Conservation (phyloP, 2,329 filamentous ascomycete species). For the Hypocrella siamensis region DNA sequence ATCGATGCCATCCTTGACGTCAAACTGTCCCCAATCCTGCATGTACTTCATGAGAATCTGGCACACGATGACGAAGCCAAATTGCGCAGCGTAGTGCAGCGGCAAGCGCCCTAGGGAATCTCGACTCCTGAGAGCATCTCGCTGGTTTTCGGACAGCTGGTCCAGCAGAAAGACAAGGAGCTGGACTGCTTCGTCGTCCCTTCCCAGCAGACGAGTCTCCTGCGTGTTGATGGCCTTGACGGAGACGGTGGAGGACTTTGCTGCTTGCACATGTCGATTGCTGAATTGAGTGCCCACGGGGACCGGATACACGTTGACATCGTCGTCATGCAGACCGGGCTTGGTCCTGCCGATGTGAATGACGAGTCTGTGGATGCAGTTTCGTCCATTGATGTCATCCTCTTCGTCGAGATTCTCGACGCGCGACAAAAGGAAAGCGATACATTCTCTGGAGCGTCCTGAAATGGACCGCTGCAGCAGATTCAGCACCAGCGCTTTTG, state of each 20-base stretch:
- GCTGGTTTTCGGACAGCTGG: slow-evolving; percentile 50
- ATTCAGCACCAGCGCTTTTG: slow-evolving; percentile 60
- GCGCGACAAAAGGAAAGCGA: slow-evolving; percentile 53
- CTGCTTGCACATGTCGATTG: slow-evolving; percentile 65
- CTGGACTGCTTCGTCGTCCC: slow-evolving; percentile 62
- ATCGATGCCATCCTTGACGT: slow-evolving; percentile 75
- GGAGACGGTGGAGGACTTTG: slow-evolving; percentile 47
- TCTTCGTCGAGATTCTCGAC: slow-evolving; percentile 65
- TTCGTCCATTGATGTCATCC: slow-evolving; percentile 86
- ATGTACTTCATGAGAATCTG: slow-evolving; percentile 76
- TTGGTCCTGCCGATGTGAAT: slow-evolving; percentile 80
- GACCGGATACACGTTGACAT: slow-evolving; percentile 34
- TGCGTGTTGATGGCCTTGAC: slow-evolving; percentile 47
- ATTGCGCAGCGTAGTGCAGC: slow-evolving; percentile 87
- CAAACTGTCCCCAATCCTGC: slow-evolving; percentile 77
- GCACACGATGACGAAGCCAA: slow-evolving; percentile 84
- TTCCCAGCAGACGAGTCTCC: slow-evolving; percentile 48
- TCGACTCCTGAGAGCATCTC: slow-evolving; percentile 46
- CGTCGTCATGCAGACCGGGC: slow-evolving; percentile 31
- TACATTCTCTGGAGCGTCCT: slow-evolving; percentile 49
- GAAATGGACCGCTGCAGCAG: slow-evolving; percentile 65
- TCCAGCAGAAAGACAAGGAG: slow-evolving; percentile 50
- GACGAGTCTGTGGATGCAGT: slow-evolving; percentile 82
- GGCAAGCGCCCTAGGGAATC: slow-evolving; percentile 75
- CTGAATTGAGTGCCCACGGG: slow-evolving; percentile 38